Evolutionary conservation across 768 basidiomycete genomes (phyloP).

Genomic region (Pleurotus giganteus): DNA sequence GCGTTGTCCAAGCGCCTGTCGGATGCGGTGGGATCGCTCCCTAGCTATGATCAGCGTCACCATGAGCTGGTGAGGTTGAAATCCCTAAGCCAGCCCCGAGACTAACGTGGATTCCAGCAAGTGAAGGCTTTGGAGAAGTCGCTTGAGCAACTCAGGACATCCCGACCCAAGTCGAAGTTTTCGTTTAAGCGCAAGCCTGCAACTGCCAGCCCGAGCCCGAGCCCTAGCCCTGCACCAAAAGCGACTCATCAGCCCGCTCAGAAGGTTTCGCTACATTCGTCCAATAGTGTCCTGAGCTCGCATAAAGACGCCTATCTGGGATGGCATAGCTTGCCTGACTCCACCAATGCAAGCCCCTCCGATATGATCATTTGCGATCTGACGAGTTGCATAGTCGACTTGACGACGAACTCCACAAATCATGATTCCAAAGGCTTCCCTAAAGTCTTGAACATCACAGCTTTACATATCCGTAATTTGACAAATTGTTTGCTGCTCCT

Average conservation of each 20-base stretch:
- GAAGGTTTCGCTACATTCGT: no score
- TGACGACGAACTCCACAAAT: conserved; percentile 26
- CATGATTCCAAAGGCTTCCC: conserved; percentile 7
- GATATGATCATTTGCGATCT: conserved; percentile 70
- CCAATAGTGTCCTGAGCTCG: conserved; percentile 41
- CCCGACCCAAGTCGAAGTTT: conserved; percentile 59
- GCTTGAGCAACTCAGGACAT: conserved; percentile 48
- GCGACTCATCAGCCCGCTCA: background rate
- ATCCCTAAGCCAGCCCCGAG: background rate
- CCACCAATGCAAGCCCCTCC: conserved; percentile 21
- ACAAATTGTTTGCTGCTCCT: conserved; percentile 62
- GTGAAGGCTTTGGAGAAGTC: conserved; percentile 56
- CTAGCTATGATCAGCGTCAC: conserved; percentile 72
- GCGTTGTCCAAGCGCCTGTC: conserved; percentile 60
- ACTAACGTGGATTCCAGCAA: conserved; percentile 46
- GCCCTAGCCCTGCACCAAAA: background rate
- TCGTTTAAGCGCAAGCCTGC: conserved; percentile 50
- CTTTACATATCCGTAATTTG: conserved; percentile 65
- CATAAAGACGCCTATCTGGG: conserved; percentile 48
- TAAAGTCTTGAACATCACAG: conserved; percentile 36
- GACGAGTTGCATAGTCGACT: conserved; percentile 67
- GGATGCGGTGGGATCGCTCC: conserved; percentile 63
- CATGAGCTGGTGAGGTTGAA: conserved; percentile 56
- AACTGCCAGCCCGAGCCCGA: conserved; percentile 9
- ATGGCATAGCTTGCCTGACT: conserved; percentile 33